Conservation (phyloP, 441 rosid species). For the Brassica balearica region DNA sequence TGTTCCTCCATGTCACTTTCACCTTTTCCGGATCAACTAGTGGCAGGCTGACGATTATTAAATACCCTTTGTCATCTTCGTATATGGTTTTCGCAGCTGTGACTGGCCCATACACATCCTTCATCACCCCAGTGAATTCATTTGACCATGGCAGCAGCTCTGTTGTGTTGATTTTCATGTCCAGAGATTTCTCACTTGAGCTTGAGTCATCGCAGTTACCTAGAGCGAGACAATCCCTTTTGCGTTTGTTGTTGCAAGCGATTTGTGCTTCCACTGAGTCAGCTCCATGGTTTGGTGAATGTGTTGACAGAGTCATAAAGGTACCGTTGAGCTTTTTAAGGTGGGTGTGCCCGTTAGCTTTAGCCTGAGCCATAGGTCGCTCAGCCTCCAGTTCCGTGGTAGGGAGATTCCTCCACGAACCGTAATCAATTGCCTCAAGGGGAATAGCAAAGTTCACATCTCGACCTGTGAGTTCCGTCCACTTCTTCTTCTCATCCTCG, state of each 20-base stretch:
- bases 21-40: slow-evolving; percentile 77
- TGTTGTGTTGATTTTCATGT: slow-evolving; percentile 56
- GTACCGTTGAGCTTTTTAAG: slow-evolving; percentile 72
- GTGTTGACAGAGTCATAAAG: slow-evolving; percentile 74
- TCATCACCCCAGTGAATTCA: slow-evolving; percentile 83
- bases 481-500: slow-evolving; percentile 75
- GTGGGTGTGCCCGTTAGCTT: slow-evolving; percentile 50
- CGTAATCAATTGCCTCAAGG: slow-evolving; percentile 79
- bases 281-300: slow-evolving; percentile 62
- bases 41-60: slow-evolving; percentile 77
- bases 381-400: slow-evolving; percentile 74
- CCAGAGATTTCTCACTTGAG: slow-evolving; percentile 57
- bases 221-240: slow-evolving; percentile 60
- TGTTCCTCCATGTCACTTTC: slow-evolving; percentile 86
- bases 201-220: slow-evolving; percentile 61
- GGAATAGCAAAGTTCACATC: slow-evolving; percentile 71
- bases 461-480: slow-evolving; percentile 86
- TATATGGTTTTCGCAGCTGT: slow-evolving; percentile 82
- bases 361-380: slow-evolving; percentile 52
- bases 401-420: slow-evolving; percentile 84
- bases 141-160: slow-evolving; percentile 68
- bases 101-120: slow-evolving; percentile 77
- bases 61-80: slow-evolving; percentile 74
- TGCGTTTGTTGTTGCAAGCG: slow-evolving; percentile 60
- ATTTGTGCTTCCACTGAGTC: slow-evolving; percentile 58